Base-by-base conservation (phyloP, 2,329 filamentous ascomycete genomes). In the Macrophomina phaseolina region DNA sequence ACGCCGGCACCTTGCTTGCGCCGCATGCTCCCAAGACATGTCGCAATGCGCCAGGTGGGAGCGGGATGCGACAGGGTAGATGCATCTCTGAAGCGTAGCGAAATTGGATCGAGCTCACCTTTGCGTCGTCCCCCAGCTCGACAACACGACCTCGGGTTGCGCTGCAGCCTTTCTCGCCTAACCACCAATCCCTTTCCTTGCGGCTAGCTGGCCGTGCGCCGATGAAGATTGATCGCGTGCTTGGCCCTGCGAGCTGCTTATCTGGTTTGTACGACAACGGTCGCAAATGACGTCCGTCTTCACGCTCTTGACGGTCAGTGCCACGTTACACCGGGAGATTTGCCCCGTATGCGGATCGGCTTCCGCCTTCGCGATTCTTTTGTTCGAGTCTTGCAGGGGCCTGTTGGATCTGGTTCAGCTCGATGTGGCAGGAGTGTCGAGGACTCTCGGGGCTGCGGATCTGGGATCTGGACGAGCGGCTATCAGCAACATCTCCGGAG, bases 211-310 rank as follows among this genome's bases (percentile, higher is more conserved):
- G 52, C 42, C 63, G 63, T 65, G 63, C 63, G 52, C 63, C 42
- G 63, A 65, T 65, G 63, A 65, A 65, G 63, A 65, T 58, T 58
- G 52, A 49, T 36, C 52, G 63, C 51, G 49, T 55, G 51, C 9
- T 38, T 46, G 42, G 48, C n/a, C 6, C 6, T 12, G 16, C 32
- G 62, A n/a, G 38, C 62, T 65, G 63, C 42, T 61, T 66, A 42
- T 66, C 55, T 28, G 30, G 8, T 30, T 42, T 53, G 65, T 67
- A 46, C 58, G 30, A 67, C 65, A 23, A 48, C 48, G 28, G 65
- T 45, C 58, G 65, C 65, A 63, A 66, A 62, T 67, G 65, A 67
- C 65, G 65, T 67, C 65, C 46, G 40, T 67, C 56, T 67, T 67
- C 58, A 62, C 65, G 40, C 58, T 53, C 53, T 38, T 18, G 52